phyloP scores from a whole-genome alignment of 78 protist species.

The Reticulomyxa filosa region DNA sequence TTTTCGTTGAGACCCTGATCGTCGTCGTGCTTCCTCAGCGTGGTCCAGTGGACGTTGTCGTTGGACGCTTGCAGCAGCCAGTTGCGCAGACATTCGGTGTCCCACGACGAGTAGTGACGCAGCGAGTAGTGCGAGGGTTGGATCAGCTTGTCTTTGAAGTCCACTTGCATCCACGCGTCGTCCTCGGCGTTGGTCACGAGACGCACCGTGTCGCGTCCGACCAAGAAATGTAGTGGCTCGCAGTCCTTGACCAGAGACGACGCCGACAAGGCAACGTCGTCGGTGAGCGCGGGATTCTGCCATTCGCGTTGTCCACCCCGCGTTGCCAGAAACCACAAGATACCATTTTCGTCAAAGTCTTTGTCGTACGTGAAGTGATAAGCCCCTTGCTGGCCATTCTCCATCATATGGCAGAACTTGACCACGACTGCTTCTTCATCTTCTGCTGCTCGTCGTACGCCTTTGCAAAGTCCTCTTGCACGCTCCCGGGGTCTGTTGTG shows the following conservation, averaged over 20 bases:
- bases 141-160: slow-evolving; percentile 5
- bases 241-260: neutral
- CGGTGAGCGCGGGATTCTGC: neutral
- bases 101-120: neutral
- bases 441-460: too few species aligned
- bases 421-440: too few species aligned
- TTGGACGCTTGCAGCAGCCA: slow-evolving; percentile 3
- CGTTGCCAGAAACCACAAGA: neutral
- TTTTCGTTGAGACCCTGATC: neutral
- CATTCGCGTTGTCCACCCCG: neutral
- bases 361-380: too few species aligned
- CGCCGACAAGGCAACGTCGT: too few species aligned
- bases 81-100: neutral
- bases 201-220: neutral
- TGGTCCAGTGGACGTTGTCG: neutral
- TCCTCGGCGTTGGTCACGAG: neutral
- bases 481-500: too few species aligned
- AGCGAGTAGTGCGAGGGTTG: slow-evolving; percentile 1
- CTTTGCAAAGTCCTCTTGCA: too few species aligned
- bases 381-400: too few species aligned
- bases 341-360: neutral
- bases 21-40: slow-evolving; percentile 1
- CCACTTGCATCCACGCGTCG: neutral
- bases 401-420: too few species aligned
- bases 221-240: neutral